Conservation (phyloP, 768 basidiomycete genomes). For the Boletus speciosus region DNA sequence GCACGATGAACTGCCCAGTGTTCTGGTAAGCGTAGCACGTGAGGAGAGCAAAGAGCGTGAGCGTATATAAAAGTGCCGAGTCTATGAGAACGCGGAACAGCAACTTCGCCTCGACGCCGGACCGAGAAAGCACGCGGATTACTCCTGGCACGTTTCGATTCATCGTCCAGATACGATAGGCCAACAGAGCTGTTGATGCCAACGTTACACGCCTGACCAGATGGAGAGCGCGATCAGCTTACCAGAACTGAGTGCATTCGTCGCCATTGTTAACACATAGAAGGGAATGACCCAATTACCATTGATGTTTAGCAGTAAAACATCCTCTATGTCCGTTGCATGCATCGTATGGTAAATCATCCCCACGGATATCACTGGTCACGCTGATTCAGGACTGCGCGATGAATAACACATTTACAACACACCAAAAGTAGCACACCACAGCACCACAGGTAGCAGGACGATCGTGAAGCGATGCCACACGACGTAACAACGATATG, state of each 20-base stretch:
- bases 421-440: slow-evolving; percentile 18
- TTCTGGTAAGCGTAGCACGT: slow-evolving; percentile 9
- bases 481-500: slow-evolving; percentile 24
- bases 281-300: slow-evolving; percentile 15
- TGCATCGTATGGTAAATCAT: slow-evolving; percentile 3
- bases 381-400: background rate
- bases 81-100: slow-evolving; percentile 19
- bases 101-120: background rate
- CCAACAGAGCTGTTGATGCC: slow-evolving; percentile 8
- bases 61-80: slow-evolving; percentile 12
- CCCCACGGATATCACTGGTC: slow-evolving; percentile 9
- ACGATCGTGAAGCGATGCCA: slow-evolving; percentile 17
- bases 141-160: slow-evolving; percentile 5
- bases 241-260: slow-evolving; percentile 23
- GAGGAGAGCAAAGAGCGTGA: slow-evolving; percentile 13
- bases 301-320: background rate
- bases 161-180: slow-evolving; percentile 16
- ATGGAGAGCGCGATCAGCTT: background rate
- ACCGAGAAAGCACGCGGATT: slow-evolving; percentile 10
- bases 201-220: background rate
- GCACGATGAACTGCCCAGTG: slow-evolving; percentile 8
- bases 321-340: background rate
- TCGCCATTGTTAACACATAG: slow-evolving; percentile 18
- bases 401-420: background rate
- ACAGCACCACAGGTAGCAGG: slow-evolving; percentile 12